These are phyloP conservation scores for Pythium dissimile DNA, from an alignment of 352 stramenopile genomes.

Conservation along the genomic window DNA sequence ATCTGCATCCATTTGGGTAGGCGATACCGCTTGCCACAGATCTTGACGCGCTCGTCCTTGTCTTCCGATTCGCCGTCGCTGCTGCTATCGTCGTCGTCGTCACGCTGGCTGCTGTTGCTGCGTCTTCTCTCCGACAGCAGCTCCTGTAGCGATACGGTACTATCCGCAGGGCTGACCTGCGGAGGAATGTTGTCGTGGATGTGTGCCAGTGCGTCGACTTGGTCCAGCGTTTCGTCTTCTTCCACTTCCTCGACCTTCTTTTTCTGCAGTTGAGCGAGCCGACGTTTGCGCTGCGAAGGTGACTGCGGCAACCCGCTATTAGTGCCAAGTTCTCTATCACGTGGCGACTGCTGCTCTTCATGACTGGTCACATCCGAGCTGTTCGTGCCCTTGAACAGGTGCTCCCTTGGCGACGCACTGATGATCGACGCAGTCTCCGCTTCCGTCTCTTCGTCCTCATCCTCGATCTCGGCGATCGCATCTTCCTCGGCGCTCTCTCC, in stretches of 20 bases:
- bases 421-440: constrained; percentile 34
- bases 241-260: constrained; percentile 13
- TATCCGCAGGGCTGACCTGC: constrained; percentile 52
- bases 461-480: constrained; percentile 13
- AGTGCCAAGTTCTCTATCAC: not conserved
- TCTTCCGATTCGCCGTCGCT: constrained; percentile 19
- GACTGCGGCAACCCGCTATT: constrained; percentile 3
- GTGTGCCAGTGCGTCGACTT: not conserved
- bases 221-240: constrained; percentile 10
- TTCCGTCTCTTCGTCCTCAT: constrained; percentile 31
- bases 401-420: constrained; percentile 19
- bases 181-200: constrained; percentile 22
- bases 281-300: constrained; percentile 21
- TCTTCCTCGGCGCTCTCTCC: constrained; percentile 6
- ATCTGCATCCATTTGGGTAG: constrained; percentile 34
- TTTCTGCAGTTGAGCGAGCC: constrained; percentile 18
- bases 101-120: constrained; percentile 13
- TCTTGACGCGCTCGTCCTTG: constrained; percentile 36
- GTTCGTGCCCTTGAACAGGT: constrained; percentile 4
- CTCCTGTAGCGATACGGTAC: constrained; percentile 45
- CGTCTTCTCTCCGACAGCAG: constrained; percentile 22
- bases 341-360: not conserved
- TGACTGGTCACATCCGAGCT: not conserved
- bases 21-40: constrained; percentile 19
- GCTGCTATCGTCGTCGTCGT: constrained; percentile 4